Evolutionary conservation across 352 stramenopile species (phyloP), one percentile per base, ranked within the genome.

Genomic region (Phytophthora colocasiae): DNA sequence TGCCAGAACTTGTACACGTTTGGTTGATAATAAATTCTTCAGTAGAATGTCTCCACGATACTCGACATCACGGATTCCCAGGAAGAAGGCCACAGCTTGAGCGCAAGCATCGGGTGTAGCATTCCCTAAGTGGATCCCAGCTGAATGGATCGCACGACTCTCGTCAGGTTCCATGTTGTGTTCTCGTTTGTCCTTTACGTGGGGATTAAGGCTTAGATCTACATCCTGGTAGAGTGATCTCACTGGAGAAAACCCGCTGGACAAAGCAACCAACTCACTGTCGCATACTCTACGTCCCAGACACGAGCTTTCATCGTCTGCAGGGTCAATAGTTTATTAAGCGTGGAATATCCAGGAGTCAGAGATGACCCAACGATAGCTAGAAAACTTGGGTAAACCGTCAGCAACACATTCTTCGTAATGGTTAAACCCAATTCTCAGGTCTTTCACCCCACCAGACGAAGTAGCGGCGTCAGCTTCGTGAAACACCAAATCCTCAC

Each of bases 1-100:
- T 6, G 41, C 55, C 0, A 71, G 40, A 17, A 71, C 47, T 29
- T 71, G 63, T 10, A 71, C 63, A 2, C 55, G 63, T 24, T 66
- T 71, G 4, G 63, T 66, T 4, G 63, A 66, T 2, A 71, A 17
- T 15, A 71, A 29, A n/a, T 56, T 61, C 19, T 71, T 71, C 6
- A 71, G 27, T n/a, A 71, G 29, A 46, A 61, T 48, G 27, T 71
- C 63, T 2, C 63, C 63, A 10, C 56, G 63, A 39, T 71, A 71
- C 41, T 71, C 63, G 27, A 71, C 55, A 24, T 71, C 63, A 8
- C 63, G 63, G 17, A 71, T 66, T 2, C 39, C 47, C 9, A 70
- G 63, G 44, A 70, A 70, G 36, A 55, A 60, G 24, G 10, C 51
- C 5, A 70, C 32, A 15, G 63, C 63, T n/a, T 70, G 55, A 15